Percentiles rank a stretch among this genome's conserved stretches.
These are phyloP conservation scores for Fraxinus paxiana DNA, from an alignment of 305 asterid genomes.

Conservation along the genomic window DNA sequence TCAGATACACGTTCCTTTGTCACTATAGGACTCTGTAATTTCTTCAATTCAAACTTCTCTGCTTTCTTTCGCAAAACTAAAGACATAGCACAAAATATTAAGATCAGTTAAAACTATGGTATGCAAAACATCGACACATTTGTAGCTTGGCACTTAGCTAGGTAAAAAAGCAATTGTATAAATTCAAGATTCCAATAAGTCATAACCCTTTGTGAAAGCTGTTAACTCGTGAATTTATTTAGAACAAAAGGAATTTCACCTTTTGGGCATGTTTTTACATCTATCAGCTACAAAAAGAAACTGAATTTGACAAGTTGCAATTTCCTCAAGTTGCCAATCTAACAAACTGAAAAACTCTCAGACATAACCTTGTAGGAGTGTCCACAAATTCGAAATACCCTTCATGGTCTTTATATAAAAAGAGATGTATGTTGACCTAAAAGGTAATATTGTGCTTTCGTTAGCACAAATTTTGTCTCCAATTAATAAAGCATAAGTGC, in stretches of 20 bases:
- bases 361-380: background rate
- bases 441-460: background rate
- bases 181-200: background rate
- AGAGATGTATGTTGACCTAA: background rate
- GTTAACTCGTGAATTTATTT: background rate
- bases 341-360: background rate
- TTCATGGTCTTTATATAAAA: background rate
- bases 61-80: conserved; percentile 71
- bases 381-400: background rate
- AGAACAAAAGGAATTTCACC: background rate
- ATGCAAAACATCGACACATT: background rate
- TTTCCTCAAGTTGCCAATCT: background rate
- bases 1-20: conserved; percentile 35
- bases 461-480: background rate
- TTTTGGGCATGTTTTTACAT: background rate
- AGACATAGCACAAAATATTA: conserved; percentile 23
- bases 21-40: conserved; percentile 38
- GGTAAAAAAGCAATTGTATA: conserved; percentile 6
- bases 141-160: conserved; percentile 15
- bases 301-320: background rate
- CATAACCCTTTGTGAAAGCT: background rate
- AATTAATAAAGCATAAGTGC: background rate
- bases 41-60: conserved; percentile 55
- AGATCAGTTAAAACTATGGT: conserved; percentile 1
- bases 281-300: background rate